phyloP scores from a whole-genome alignment of 2,329 filamentous ascomycete genomes.

The Leptographium galeiforme region DNA sequence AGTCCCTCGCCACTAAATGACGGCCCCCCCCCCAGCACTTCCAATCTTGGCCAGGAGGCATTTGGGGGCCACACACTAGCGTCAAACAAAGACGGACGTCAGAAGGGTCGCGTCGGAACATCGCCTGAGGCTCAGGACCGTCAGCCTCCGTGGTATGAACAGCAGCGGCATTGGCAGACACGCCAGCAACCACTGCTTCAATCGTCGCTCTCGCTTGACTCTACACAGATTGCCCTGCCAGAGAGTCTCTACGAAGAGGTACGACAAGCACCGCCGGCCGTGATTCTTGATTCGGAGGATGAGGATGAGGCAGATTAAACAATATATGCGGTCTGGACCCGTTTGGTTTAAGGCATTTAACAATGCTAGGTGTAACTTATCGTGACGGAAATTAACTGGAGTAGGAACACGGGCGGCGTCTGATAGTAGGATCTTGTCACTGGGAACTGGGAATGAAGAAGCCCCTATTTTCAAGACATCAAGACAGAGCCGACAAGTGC shows the following conservation, averaged over 20 bases:
- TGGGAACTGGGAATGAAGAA: too few species aligned
- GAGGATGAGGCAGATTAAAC: neutral
- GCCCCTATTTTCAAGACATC: neutral
- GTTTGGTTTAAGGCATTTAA: neutral
- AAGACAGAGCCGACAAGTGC: neutral
- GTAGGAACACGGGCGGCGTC: too few species aligned
- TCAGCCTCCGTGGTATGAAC: neutral
- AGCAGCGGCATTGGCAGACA: neutral
- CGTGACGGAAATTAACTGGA: too few species aligned
- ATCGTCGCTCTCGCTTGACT: constrained; percentile 13
- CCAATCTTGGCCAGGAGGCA: neutral
- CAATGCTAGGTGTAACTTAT: neutral
- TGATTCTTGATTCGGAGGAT: constrained; percentile 30
- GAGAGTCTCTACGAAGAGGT: constrained; percentile 29
- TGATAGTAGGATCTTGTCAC: too few species aligned
- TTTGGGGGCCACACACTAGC: neutral
- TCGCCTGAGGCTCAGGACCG: neutral
- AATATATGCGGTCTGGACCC: neutral
- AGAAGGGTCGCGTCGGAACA: neutral
- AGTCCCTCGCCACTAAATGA: neutral
- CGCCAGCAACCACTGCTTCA: neutral
- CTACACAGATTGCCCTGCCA: constrained; percentile 38
- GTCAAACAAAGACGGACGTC: neutral
- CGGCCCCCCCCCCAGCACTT: too few species aligned
- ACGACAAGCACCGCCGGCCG: constrained; percentile 20